These are phyloP conservation scores for Lactarius hatsudake DNA, from an alignment of 768 basidiomycete species.

Conservation along the genomic window DNA sequence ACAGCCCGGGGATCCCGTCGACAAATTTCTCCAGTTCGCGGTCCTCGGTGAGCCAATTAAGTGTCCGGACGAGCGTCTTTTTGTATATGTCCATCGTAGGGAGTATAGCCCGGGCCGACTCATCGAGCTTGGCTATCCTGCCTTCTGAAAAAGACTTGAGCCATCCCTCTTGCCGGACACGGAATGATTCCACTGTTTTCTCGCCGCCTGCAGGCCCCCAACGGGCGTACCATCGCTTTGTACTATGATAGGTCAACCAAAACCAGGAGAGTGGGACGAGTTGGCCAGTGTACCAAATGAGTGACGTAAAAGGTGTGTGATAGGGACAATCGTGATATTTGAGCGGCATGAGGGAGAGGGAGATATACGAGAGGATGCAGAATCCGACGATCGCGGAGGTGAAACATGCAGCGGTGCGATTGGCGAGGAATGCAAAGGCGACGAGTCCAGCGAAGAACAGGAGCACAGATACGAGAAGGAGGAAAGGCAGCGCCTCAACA, in stretches of 20 bases:
- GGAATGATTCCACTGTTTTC: neutral
- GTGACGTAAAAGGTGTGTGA: neutral
- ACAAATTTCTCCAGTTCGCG: neutral
- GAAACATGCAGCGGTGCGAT: neutral
- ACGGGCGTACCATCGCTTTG: too few relatives aligned
- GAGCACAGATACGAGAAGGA: neutral
- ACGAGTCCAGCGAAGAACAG: slow-evolving; percentile 3
- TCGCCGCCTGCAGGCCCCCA: too few relatives aligned
- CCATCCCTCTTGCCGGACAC: neutral
- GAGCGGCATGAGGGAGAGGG: neutral
- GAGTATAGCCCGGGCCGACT: neutral
- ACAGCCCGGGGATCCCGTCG: neutral
- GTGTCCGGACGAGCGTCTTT: neutral
- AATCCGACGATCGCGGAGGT: neutral
- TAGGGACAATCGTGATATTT: neutral
- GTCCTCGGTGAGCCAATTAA: neutral
- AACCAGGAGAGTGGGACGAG: neutral
- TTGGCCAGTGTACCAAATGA: neutral
- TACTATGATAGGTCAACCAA: too few relatives aligned
- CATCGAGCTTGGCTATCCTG: neutral
- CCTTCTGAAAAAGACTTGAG: neutral
- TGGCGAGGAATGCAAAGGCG: slow-evolving; percentile 4
- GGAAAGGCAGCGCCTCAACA: slow-evolving; percentile 36
- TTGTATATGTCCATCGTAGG: neutral
- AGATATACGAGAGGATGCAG: neutral